Evolutionary conservation across 305 asterid genomes (phyloP).

Genomic region (Caryopteris hybrid): DNA sequence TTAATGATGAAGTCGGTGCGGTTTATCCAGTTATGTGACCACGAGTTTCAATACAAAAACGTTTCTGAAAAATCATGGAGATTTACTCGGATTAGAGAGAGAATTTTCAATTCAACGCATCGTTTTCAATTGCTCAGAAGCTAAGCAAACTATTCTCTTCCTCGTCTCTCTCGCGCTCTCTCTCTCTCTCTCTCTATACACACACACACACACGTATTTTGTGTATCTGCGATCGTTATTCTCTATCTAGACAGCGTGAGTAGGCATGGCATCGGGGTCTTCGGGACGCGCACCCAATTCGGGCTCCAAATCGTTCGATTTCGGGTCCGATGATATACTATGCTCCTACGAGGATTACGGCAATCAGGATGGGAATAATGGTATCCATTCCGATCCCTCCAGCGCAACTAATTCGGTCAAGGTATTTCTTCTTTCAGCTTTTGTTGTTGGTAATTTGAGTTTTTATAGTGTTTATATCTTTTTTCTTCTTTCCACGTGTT

Average conservation of each 20-base stretch:
- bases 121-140: slow-evolving; percentile 20
- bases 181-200: too few relatives aligned
- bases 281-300: slow-evolving; percentile 49
- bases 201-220: too few relatives aligned
- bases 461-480: neutral
- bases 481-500: neutral
- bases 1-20: slow-evolving; percentile 22
- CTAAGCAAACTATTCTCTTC: slow-evolving; percentile 16
- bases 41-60: slow-evolving; percentile 18
- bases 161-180: neutral
- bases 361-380: slow-evolving; percentile 62
- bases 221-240: neutral
- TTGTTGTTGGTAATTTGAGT: neutral
- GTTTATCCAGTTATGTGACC: slow-evolving; percentile 12
- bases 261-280: slow-evolving; percentile 78
- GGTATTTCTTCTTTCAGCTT: slow-evolving; percentile 22
- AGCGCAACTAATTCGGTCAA: slow-evolving; percentile 37
- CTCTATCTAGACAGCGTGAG: slow-evolving; percentile 2
- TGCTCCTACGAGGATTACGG: slow-evolving; percentile 76
- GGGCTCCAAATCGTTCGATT: slow-evolving; percentile 72
- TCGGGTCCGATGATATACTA: slow-evolving; percentile 80
- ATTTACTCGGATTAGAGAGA: neutral
- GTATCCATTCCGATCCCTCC: slow-evolving; percentile 57
- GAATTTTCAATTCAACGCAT: slow-evolving; percentile 10
- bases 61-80: neutral